Conservation (phyloP, 768 basidiomycete genomes). For the Pholiota molesta region DNA sequence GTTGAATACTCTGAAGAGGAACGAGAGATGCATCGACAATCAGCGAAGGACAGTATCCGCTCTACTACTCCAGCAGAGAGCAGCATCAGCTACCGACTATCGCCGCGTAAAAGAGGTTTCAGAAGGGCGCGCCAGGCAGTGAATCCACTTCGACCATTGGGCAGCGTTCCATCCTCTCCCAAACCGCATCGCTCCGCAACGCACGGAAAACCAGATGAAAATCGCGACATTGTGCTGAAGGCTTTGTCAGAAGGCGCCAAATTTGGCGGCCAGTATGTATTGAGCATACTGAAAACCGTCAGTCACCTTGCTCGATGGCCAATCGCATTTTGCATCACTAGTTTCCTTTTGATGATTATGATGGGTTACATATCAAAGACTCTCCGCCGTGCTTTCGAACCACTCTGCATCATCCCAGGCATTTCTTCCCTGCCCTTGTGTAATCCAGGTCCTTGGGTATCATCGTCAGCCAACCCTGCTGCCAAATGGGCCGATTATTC, state of each 20-base stretch:
- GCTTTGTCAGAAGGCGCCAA: slow-evolving; percentile 24
- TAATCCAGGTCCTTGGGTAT: slow-evolving; percentile 18
- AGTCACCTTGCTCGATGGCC: slow-evolving; percentile 57
- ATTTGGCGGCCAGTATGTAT: slow-evolving; percentile 40
- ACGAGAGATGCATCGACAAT: not conserved
- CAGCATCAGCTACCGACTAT: not conserved
- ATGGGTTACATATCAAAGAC: slow-evolving; percentile 41
- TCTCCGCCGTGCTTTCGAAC: slow-evolving; percentile 51
- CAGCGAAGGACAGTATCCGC: not conserved
- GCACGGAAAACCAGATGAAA: not conserved
- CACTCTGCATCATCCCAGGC: slow-evolving; percentile 65
- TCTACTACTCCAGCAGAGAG: not conserved
- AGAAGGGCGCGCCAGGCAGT: not conserved
- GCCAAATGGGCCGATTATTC: slow-evolving; percentile 63
- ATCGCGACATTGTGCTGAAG: slow-evolving; percentile 29
- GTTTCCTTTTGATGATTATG: slow-evolving; percentile 53
- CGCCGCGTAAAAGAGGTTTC: slow-evolving; percentile 4
- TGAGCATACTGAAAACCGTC: slow-evolving; percentile 51
- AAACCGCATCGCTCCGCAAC: not conserved
- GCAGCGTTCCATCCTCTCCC: slow-evolving; percentile 8
- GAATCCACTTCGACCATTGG: slow-evolving; percentile 8
- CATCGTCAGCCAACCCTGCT: not conserved
- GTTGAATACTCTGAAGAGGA: slow-evolving; percentile 30
- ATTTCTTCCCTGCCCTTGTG: slow-evolving; percentile 55
- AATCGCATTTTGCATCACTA: slow-evolving; percentile 52